Evolutionary conservation across 2,329 filamentous ascomycete genomes (phyloP).

Genomic region (Fusarium xyrophilum): DNA sequence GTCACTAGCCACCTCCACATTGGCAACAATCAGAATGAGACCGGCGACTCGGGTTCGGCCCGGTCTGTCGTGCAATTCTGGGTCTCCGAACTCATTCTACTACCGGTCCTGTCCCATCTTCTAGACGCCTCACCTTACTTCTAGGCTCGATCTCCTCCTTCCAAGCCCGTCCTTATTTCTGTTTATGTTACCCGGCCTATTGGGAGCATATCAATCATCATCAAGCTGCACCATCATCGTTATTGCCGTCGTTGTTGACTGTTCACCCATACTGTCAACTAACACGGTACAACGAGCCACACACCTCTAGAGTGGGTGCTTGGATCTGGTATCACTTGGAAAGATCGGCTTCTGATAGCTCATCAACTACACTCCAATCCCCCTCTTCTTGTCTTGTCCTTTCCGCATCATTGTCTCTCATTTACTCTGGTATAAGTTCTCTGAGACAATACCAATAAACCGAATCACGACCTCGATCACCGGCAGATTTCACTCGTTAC

Average conservation of each 20-base stretch:
- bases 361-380: neutral
- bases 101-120: conserved; percentile 35
- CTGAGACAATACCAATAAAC: neutral
- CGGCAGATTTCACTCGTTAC: neutral
- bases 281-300: conserved; percentile 8
- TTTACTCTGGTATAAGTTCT: neutral
- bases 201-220: conserved; percentile 22
- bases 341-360: conserved; percentile 10
- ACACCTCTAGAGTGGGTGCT: conserved; percentile 16
- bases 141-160: conserved; percentile 38
- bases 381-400: neutral
- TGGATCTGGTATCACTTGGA: conserved; percentile 10
- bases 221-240: conserved; percentile 15
- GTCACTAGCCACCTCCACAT: conserved; percentile 45
- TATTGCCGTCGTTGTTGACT: conserved; percentile 17
- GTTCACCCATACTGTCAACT: conserved; percentile 3
- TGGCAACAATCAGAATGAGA: conserved; percentile 42
- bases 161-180: conserved; percentile 31
- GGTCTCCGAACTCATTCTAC: conserved; percentile 37
- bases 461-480: neutral
- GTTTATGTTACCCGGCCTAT: conserved; percentile 22
- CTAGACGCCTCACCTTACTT: conserved; percentile 39
- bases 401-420: neutral
- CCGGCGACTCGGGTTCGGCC: conserved; percentile 40
- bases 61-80: conserved; percentile 43